These are phyloP conservation scores for Lachnellula willkommii DNA, from an alignment of 2,329 filamentous ascomycete genomes.

Conservation along the genomic window DNA sequence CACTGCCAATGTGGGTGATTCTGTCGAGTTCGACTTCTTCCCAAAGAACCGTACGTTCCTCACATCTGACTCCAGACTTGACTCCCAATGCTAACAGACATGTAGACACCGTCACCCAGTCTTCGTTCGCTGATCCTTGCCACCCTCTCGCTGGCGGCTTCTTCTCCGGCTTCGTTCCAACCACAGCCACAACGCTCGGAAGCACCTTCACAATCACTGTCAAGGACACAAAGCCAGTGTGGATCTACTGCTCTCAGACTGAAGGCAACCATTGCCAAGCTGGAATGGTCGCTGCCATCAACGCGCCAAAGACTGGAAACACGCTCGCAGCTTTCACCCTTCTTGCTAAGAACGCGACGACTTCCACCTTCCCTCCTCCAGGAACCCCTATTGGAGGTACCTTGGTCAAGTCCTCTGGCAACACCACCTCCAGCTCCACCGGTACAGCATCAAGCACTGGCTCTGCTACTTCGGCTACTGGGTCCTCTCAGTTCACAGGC, in stretches of 20 bases:
- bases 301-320: conserved; percentile 34
- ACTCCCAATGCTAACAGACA: conserved; percentile 9
- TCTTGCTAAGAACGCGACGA: conserved; percentile 31
- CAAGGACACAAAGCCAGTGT: conserved; percentile 37
- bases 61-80: background rate
- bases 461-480: background rate
- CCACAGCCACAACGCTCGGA: conserved; percentile 28
- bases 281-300: conserved; percentile 47
- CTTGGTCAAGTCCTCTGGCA: conserved; percentile 30
- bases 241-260: conserved; percentile 38
- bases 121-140: conserved; percentile 38
- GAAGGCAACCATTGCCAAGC: conserved; percentile 40
- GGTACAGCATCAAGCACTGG: background rate
- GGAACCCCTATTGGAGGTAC: conserved; percentile 28
- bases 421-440: background rate
- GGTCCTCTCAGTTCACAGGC: background rate
- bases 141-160: conserved; percentile 35
- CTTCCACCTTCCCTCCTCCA: conserved; percentile 32
- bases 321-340: conserved; percentile 36
- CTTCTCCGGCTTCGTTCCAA: conserved; percentile 37
- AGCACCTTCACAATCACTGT: conserved; percentile 37
- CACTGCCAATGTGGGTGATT: conserved; percentile 29
- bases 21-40: conserved; percentile 33
- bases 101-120: conserved; percentile 34
- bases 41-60: conserved; percentile 19